phyloP scores from a whole-genome alignment of 306 rosid species.

The Pyrus pyrifolia region DNA sequence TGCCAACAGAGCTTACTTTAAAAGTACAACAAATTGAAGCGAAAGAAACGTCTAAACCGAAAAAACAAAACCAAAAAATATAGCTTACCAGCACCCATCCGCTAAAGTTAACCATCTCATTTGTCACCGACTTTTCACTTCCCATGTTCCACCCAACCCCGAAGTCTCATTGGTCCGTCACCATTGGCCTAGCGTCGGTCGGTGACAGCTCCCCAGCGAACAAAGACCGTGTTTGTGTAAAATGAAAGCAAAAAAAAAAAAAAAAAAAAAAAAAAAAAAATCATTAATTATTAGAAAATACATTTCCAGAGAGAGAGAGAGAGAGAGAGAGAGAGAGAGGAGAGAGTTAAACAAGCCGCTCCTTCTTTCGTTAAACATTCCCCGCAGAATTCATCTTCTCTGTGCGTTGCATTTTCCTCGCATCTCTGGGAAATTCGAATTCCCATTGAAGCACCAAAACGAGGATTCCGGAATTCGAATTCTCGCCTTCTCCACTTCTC shows the following conservation, averaged over 20 bases:
- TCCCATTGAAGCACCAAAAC: not conserved
- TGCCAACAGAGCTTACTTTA: not conserved
- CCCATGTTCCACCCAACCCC: not conserved
- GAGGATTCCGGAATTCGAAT: conserved; percentile 2
- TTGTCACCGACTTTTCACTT: not conserved
- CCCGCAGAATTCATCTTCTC: conserved; percentile 11
- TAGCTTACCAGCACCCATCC: not conserved
- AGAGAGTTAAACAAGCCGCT: not conserved
- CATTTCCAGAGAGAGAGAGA: too few species aligned
- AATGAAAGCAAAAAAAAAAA: conserved; percentile 30
- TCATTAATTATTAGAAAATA: too few species aligned
- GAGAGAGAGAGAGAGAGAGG: not conserved
- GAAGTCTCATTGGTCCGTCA: not conserved
- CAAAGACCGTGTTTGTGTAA: conserved; percentile 17
- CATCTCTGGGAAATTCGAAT: conserved; percentile 29
- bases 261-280: not conserved
- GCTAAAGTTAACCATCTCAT: not conserved
- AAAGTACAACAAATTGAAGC: not conserved
- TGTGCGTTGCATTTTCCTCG: conserved; percentile 35
- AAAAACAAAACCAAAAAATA: not conserved
- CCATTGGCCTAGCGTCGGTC: conserved; percentile 5
- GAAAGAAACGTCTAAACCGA: not conserved
- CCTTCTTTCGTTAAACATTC: conserved; percentile 4
- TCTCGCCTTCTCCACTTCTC: not conserved
- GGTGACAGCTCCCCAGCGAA: conserved; percentile 7